phyloP scores from a whole-genome alignment of 164 flowering plant species.

The Saururus chinensis region DNA sequence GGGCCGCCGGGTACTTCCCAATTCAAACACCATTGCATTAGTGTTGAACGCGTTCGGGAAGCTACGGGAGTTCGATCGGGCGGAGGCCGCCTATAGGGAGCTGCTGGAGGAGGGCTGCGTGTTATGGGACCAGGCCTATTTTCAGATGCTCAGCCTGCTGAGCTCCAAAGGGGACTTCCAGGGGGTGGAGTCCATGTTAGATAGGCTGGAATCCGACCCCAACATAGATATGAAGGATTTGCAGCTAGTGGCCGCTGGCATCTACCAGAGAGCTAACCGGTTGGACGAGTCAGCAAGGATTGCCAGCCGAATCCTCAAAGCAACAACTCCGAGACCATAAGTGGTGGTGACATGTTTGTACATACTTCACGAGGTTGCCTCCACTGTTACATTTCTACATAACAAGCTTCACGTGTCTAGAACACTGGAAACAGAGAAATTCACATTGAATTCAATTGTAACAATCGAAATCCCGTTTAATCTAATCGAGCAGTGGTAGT shows the following conservation, averaged over 20 bases:
- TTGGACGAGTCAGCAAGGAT: constrained; percentile 59
- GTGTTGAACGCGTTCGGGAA: constrained; percentile 78
- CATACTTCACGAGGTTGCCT: too few species aligned
- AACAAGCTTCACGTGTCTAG: too few species aligned
- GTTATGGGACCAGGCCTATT: constrained; percentile 70
- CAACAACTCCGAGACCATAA: not conserved
- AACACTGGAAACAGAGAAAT: too few species aligned
- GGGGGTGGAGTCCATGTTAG: constrained; percentile 40
- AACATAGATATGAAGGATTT: constrained; percentile 74
- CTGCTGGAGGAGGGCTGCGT: constrained; percentile 76
- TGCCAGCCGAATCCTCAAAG: constrained; percentile 30
- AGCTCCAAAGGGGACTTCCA: constrained; percentile 55
- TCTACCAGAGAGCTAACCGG: constrained; percentile 62
- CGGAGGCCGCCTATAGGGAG: constrained; percentile 61
- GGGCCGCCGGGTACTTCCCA: constrained; percentile 54
- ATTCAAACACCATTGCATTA: constrained; percentile 49
- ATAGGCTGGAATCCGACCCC: constrained; percentile 46
- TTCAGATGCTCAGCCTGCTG: constrained; percentile 73
- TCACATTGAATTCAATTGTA: too few species aligned
- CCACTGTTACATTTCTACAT: too few species aligned
- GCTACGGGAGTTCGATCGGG: constrained; percentile 56
- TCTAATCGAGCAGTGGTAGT: too few species aligned
- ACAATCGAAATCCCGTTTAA: too few species aligned
- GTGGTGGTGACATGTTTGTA: not conserved
- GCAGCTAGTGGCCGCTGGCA: constrained; percentile 60